phyloP scores from a whole-genome alignment of 495 filamentous ascomycete genomes.

The Talaromyces nanjingensis region DNA sequence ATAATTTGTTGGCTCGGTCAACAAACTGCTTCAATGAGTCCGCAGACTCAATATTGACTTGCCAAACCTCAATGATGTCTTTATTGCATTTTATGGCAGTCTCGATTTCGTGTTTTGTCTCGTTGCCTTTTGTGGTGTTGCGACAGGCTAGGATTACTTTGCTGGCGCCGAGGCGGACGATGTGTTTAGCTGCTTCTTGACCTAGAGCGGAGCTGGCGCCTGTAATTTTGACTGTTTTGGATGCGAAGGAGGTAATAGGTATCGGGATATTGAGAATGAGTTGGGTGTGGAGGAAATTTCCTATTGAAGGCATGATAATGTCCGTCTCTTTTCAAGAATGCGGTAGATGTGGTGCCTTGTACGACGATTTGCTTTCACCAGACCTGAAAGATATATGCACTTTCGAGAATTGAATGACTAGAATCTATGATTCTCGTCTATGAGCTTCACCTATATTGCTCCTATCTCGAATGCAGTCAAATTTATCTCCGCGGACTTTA shows the following conservation, averaged over 20 bases:
- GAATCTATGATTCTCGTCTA: not conserved
- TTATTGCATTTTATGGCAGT: slow-evolving; percentile 7
- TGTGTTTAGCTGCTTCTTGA: slow-evolving; percentile 20
- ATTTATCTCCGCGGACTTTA: not conserved
- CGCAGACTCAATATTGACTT: slow-evolving; percentile 44
- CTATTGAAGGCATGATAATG: not conserved
- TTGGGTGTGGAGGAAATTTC: not conserved
- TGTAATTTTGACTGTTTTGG: slow-evolving; percentile 22
- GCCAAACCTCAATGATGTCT: slow-evolving; percentile 45
- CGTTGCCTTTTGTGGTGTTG: slow-evolving; percentile 37
- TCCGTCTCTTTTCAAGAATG: not conserved
- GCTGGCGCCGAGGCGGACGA: slow-evolving; percentile 28
- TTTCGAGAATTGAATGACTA: not conserved
- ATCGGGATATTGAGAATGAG: slow-evolving; percentile 5
- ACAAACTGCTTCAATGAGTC: slow-evolving; percentile 33
- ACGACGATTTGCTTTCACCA: not conserved
- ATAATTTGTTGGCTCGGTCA: slow-evolving; percentile 24
- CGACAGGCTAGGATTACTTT: slow-evolving; percentile 50
- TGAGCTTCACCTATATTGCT: too few species aligned
- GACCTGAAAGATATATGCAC: not conserved
- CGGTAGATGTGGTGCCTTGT: not conserved
- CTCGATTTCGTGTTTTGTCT: slow-evolving; percentile 27
- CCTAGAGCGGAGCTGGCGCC: slow-evolving; percentile 25
- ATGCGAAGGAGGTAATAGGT: slow-evolving; percentile 28
- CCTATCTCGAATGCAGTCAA: not conserved